Percentiles rank a stretch among this genome's conserved stretches.
These are phyloP conservation scores for Colletotrichum lindemuthianum DNA, from an alignment of 2,329 filamentous ascomycete genomes.

Conservation along the genomic window DNA sequence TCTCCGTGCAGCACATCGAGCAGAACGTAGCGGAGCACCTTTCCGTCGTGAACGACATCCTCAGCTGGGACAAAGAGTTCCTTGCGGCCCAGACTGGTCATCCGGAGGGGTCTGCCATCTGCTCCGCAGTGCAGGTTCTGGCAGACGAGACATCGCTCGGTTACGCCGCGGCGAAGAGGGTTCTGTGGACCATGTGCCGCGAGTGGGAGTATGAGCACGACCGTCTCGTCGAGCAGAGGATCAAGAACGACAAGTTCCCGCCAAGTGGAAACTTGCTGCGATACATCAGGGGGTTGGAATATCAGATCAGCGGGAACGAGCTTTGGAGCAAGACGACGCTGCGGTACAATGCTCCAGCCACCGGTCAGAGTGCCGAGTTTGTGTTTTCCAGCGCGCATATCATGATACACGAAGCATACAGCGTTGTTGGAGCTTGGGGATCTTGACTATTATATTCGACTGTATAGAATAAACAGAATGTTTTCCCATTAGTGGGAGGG, in stretches of 20 bases:
- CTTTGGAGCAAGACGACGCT: slow-evolving; percentile 26
- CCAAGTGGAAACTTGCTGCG: not conserved
- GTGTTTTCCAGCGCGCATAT: too few relatives aligned
- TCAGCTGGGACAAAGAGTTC: slow-evolving; percentile 51
- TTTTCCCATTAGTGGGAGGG: too few relatives aligned
- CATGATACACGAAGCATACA: too few relatives aligned
- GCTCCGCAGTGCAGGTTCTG: slow-evolving; percentile 7
- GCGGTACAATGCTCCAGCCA: slow-evolving; percentile 9
- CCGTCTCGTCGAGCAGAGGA: not conserved
- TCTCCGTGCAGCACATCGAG: slow-evolving; percentile 41
- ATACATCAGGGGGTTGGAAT: slow-evolving; percentile 28
- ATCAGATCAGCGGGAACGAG: slow-evolving; percentile 35
- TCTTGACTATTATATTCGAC: too few relatives aligned
- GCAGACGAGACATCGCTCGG: not conserved
- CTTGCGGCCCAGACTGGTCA: not conserved
- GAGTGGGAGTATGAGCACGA: slow-evolving; percentile 19
- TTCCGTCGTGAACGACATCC: slow-evolving; percentile 54
- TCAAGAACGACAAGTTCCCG: not conserved
- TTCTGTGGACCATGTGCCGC: slow-evolving; percentile 10
- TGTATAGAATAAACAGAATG: too few relatives aligned
- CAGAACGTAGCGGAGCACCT: slow-evolving; percentile 49
- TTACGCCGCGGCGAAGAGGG: not conserved
- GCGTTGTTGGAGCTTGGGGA: too few relatives aligned
- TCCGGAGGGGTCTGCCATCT: slow-evolving; percentile 3
- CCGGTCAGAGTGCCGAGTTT: too few relatives aligned